These are phyloP conservation scores for Aspergillus felis DNA, from an alignment of 2,329 filamentous ascomycete genomes.

Conservation along the genomic window DNA sequence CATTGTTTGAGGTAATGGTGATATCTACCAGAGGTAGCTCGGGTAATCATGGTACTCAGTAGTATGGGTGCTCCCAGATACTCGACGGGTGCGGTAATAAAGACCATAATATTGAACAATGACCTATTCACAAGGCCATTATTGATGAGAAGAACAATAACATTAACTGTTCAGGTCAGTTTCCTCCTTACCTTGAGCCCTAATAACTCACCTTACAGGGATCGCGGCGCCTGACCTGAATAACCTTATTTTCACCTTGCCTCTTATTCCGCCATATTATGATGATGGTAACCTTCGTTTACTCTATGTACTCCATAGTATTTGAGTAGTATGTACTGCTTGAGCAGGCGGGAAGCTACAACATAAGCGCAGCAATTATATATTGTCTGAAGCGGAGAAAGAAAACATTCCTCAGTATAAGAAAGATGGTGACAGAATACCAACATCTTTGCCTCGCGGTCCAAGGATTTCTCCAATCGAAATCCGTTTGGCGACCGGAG, in stretches of 20 bases:
- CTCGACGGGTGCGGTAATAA: background rate
- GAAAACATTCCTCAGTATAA: background rate
- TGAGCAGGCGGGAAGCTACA: background rate
- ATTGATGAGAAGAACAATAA: background rate
- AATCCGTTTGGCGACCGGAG: background rate
- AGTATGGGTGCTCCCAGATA: background rate
- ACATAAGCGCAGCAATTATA: background rate
- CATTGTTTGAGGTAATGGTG: background rate
- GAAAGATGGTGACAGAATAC: background rate
- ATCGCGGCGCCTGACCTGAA: background rate
- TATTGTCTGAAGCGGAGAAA: background rate
- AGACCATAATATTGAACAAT: background rate
- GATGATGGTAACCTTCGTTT: background rate
- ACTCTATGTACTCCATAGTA: background rate
- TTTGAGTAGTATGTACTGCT: background rate
- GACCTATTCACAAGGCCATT: background rate
- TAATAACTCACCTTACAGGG: background rate
- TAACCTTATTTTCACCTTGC: background rate
- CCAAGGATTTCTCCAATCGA: background rate
- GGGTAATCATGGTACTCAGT: background rate
- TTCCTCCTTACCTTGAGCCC: background rate
- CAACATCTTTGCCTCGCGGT: background rate
- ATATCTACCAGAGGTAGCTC: background rate
- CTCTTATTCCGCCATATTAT: background rate
- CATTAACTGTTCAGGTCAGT: background rate